phyloP scores from a whole-genome alignment of 129 eudicot species.

The Centrapalus pauciflorus region DNA sequence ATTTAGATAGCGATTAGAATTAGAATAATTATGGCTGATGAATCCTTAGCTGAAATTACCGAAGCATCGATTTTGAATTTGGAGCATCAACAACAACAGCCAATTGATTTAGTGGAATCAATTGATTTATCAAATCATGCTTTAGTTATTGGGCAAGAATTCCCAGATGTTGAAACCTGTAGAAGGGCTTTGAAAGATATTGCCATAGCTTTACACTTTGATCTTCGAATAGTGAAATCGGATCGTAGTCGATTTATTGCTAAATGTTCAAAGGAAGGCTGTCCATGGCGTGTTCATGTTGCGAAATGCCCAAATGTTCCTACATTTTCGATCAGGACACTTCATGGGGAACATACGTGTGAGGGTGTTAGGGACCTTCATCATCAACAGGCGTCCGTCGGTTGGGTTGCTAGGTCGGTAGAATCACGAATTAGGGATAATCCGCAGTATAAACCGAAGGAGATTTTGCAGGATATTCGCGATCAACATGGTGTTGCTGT shows the following conservation, averaged over 20 bases:
- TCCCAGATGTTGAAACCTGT: constrained; percentile 96
- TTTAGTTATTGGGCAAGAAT: constrained; percentile 78
- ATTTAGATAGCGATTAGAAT: background rate
- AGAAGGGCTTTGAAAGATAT: constrained; percentile 77
- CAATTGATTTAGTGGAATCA: constrained; percentile 12
- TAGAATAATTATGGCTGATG: constrained; percentile 37
- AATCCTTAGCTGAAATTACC: constrained; percentile 15
- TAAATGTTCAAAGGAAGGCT: constrained; percentile 91
- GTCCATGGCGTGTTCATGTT: constrained; percentile 99
- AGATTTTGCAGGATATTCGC: constrained; percentile 84
- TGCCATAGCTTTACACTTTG: constrained; percentile 84
- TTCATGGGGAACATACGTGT: constrained; percentile 78
- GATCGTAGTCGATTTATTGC: constrained; percentile 98
- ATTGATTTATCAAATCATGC: constrained; percentile 35
- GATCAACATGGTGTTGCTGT: constrained; percentile 98
- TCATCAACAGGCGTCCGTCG: constrained; percentile 97
- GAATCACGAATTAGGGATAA: constrained; percentile 74
- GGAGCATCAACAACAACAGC: constrained; percentile 19
- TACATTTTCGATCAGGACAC: constrained; percentile 82
- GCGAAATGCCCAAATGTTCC: constrained; percentile 88
- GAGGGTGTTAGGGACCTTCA: constrained; percentile 86
- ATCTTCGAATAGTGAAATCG: constrained; percentile 88
- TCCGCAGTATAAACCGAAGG: constrained; percentile 93
- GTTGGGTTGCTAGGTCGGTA: constrained; percentile 97
- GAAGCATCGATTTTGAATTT: constrained; percentile 15